phyloP scores from a whole-genome alignment of 2,329 filamentous ascomycete species.

The Fusarium xylarioides region DNA sequence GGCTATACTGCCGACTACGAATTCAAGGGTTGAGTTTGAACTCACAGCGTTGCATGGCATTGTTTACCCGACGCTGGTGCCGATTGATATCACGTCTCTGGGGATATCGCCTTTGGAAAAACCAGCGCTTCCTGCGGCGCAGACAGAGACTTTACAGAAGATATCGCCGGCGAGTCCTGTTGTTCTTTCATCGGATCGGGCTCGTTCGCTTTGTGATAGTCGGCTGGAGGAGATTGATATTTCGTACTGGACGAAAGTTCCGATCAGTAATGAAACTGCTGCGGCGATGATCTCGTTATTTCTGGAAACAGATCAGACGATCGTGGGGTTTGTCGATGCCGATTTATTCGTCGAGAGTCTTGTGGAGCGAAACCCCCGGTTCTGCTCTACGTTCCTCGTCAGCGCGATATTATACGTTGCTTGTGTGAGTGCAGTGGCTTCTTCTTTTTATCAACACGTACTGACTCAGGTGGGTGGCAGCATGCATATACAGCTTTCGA shows the following conservation, averaged over 20 bases:
- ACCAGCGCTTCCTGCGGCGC: background rate
- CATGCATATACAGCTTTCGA: background rate
- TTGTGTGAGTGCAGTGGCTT: background rate
- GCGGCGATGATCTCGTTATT: background rate
- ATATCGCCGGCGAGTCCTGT: background rate
- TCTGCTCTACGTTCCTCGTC: constrained; percentile 2
- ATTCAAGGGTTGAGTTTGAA: background rate
- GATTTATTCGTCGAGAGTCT: background rate
- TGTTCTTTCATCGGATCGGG: background rate
- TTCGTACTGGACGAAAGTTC: constrained; percentile 4
- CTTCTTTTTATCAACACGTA: background rate
- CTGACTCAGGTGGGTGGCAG: background rate
- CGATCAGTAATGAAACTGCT: background rate
- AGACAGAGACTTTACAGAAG: background rate
- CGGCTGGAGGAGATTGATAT: background rate
- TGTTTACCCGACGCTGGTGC: background rate
- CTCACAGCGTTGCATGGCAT: background rate
- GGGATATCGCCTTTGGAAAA: background rate
- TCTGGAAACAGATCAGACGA: constrained; percentile 1
- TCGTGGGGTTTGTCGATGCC: background rate
- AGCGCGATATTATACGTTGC: background rate
- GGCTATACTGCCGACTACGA: background rate
- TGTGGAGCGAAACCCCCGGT: background rate
- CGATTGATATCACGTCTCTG: background rate
- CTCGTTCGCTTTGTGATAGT: background rate